phyloP scores from a whole-genome alignment of 768 basidiomycete genomes.

The Lenzites betulinus region DNA sequence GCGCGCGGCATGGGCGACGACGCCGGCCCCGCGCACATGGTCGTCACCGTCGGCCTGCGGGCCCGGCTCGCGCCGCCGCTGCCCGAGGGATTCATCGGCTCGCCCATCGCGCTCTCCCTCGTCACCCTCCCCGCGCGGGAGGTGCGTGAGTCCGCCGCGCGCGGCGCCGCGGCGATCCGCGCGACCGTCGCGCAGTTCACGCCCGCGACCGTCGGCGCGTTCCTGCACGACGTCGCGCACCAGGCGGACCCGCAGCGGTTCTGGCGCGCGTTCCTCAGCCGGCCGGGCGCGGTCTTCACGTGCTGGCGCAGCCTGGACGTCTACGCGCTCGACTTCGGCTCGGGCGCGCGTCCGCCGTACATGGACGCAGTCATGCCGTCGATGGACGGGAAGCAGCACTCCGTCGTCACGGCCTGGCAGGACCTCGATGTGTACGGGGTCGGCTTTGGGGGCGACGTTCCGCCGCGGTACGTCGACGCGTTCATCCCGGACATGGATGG shows the following conservation, averaged over 20 bases:
- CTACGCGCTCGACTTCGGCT: slow-evolving; percentile 39
- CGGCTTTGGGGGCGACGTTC: not conserved
- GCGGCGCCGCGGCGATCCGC: slow-evolving; percentile 34
- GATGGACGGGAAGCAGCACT: not conserved
- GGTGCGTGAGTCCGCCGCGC: slow-evolving; percentile 16
- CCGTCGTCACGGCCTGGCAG: not conserved
- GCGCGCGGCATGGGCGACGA: slow-evolving; percentile 28
- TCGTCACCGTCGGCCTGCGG: slow-evolving; percentile 32
- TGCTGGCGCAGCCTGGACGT: slow-evolving; percentile 37
- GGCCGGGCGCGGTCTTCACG: slow-evolving; percentile 35
- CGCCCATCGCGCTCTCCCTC: slow-evolving; percentile 34
- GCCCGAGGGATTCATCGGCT: slow-evolving; percentile 32
- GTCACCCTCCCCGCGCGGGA: slow-evolving; percentile 21
- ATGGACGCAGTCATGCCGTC: slow-evolving; percentile 38
- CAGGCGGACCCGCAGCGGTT: slow-evolving; percentile 32
- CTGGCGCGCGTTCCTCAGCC: slow-evolving; percentile 40
- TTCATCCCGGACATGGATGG: slow-evolving; percentile 30
- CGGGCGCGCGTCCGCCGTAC: slow-evolving; percentile 27
- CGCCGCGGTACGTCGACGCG: not conserved
- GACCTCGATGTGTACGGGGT: not conserved
- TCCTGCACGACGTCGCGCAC: slow-evolving; percentile 38
- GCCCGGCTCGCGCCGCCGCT: slow-evolving; percentile 25
- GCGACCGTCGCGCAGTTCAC: slow-evolving; percentile 29
- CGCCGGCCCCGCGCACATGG: slow-evolving; percentile 29
- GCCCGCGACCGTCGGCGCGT: slow-evolving; percentile 28